phyloP scores from a whole-genome alignment of 345 rosid species.

The Clausena lansium region DNA sequence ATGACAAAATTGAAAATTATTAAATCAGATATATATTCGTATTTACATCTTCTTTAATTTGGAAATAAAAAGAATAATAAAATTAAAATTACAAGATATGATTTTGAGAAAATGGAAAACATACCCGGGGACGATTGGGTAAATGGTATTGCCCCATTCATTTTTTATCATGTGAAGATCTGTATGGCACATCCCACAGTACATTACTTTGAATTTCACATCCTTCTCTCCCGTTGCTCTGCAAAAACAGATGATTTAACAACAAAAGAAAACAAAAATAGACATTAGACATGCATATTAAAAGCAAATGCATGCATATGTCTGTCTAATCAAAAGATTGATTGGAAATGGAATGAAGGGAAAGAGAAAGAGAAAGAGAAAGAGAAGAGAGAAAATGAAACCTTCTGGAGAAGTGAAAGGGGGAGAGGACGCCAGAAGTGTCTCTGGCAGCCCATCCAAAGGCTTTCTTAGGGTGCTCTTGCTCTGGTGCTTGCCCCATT shows the following conservation, averaged over 20 bases:
- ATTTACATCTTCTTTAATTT: not conserved
- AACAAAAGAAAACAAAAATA: not conserved
- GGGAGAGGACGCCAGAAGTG: slow-evolving; percentile 57
- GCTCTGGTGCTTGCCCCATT: slow-evolving; percentile 15
- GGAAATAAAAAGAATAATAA: not conserved
- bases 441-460: slow-evolving; percentile 69
- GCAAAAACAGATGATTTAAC: not conserved
- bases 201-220: slow-evolving; percentile 54
- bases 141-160: slow-evolving; percentile 39
- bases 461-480: slow-evolving; percentile 29
- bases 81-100: not conserved
- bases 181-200: slow-evolving; percentile 60
- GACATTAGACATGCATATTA: not conserved
- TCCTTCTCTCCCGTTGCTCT: slow-evolving; percentile 51
- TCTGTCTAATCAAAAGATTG: too few relatives aligned
- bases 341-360: not conserved
- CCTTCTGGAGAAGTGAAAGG: slow-evolving; percentile 64
- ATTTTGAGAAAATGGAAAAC: not conserved
- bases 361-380: not conserved
- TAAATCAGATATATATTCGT: not conserved
- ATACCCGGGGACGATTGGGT: slow-evolving; percentile 46
- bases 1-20: not conserved
- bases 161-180: slow-evolving; percentile 39
- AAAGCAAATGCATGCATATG: not conserved
- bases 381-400: not conserved